Base-by-base conservation (phyloP, 352 stramenopile species). In the Halophytophthora batemanensis region DNA sequence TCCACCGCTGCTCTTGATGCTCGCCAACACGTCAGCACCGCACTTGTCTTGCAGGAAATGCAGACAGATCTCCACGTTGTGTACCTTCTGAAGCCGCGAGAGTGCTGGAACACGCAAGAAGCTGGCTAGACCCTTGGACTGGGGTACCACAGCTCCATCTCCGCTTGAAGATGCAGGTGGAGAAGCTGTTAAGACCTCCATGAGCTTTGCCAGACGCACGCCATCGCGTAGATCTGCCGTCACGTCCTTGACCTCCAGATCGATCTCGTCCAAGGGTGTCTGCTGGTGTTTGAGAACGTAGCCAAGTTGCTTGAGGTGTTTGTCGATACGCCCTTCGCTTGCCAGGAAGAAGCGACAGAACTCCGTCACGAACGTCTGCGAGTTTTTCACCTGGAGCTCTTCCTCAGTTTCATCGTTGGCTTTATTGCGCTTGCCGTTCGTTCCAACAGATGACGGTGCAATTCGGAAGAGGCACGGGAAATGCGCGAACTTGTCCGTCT, bases 171-270 rank as follows among this genome's bases (percentile, higher is more conserved):
- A 43, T 3, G 59, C 19, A 10, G 53, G 13, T 18, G 22, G 12
- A 39, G 66, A 29, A 3, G 53, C 56, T 3, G 86, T 91, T 7
- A 98, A 56, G 11, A 88, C 77, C 52, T 99, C 96, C 53, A 98
- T 79, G 22, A 98, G 72, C 50, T 96, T 95, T 0, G 87, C 85
- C 3, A 99, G 67, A 17, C 94, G 70, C 19, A 98, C 77, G 17
- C 97, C 97, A 75, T 99, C 97, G n/a, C 96, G 88, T 37, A 99
- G 61, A 77, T 99, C 97, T 1, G 86, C 76, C 3, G 94, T 86
- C 7, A 99, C 61, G 61, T 97, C 98, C 6, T 60, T 79, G 31
- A 99, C 77, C 46, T 81, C 67, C 37, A 98, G 89, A 59, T 98
- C 79, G 38, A 98, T 85, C 64, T 99, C 97, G 57, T 99, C 95